Evolutionary conservation across 192 early-diverging fungal species (phyloP), one percentile per base, ranked within the genome.

Genomic region (Umbelopsis isabellina): DNA sequence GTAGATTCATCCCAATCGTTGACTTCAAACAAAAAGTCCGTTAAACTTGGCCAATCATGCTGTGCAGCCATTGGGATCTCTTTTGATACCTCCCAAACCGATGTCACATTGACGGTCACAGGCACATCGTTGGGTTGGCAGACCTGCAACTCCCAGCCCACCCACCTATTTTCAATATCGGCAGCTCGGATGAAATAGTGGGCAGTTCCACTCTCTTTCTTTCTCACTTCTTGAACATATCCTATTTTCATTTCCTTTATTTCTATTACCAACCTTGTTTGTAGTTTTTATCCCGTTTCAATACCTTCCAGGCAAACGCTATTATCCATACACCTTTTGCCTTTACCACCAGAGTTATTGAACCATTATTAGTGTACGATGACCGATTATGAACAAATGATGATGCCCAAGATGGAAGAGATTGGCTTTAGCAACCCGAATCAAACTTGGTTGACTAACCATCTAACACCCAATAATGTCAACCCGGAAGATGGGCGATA

Each of bases 31-130:
- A n/a, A 2, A 61, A 61, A 27, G 12, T 35, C 55, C 25, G 55
- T 61, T 61, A 61, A 61, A 61, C 55, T 61, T 61, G 55, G 23
- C 55, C 55, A 61, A 61, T 61, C 55, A 61, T 15, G 16, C 3
- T 33, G 2, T 27, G 4, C 27, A 27, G 30, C 2, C 55, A 8
- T 52, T 37, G 21, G 30, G 27, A 41, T 41, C 5, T 41, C 37
- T 41, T 41, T 30, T 61, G 55, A 61, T 61, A 61, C 55, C 55
- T 61, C 55, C 27, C 20, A 61, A 25, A 25, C 55, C 37, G 37
- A 4, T 41, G 55, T 61, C 55, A 61, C 55, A 18, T 61, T 61
- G 23, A 18, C 21, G 9, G 55, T 61, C 55, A 61, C 55, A 61
- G 25, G 27, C 16, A 35, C 12, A 10, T 35, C 9, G 55, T n/a